Evolutionary conservation across 2,329 filamentous ascomycete species (phyloP).

Genomic region (Coniochaeta ligniaria): DNA sequence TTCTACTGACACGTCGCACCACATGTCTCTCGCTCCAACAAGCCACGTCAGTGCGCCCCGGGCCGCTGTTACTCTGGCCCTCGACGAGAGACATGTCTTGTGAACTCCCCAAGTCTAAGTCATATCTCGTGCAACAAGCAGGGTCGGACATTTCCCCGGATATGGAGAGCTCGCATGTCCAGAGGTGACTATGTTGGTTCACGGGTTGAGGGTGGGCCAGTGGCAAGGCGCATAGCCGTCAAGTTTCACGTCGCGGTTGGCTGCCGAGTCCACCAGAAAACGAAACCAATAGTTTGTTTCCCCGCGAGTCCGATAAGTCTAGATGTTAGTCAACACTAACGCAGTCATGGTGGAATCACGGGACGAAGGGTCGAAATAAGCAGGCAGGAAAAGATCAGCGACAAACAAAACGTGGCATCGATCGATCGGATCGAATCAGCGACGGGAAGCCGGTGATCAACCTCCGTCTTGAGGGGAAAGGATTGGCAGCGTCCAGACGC

Average conservation of each 20-base stretch:
- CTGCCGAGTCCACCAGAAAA: background rate
- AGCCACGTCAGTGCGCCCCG: background rate
- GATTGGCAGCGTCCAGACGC: background rate
- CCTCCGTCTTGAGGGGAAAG: background rate
- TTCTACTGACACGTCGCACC: conserved; percentile 1
- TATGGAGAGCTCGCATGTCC: background rate
- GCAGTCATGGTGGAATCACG: background rate
- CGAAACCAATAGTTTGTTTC: background rate
- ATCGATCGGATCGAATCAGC: conserved; percentile 1
- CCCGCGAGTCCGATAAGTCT: background rate
- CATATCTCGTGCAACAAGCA: background rate
- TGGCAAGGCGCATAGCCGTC: background rate
- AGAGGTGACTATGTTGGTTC: background rate
- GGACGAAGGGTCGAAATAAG: background rate
- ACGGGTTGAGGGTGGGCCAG: background rate
- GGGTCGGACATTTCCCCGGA: background rate
- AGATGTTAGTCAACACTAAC: background rate
- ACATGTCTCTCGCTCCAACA: background rate
- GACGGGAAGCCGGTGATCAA: background rate
- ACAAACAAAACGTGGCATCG: background rate
- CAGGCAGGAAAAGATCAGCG: background rate
- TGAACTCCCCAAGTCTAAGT: background rate
- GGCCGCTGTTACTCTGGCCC: background rate
- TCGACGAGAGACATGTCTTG: background rate
- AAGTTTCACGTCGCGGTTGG: background rate